Base-by-base conservation (phyloP, 2,329 filamentous ascomycete species). In the Trichoderma arundinaceum region DNA sequence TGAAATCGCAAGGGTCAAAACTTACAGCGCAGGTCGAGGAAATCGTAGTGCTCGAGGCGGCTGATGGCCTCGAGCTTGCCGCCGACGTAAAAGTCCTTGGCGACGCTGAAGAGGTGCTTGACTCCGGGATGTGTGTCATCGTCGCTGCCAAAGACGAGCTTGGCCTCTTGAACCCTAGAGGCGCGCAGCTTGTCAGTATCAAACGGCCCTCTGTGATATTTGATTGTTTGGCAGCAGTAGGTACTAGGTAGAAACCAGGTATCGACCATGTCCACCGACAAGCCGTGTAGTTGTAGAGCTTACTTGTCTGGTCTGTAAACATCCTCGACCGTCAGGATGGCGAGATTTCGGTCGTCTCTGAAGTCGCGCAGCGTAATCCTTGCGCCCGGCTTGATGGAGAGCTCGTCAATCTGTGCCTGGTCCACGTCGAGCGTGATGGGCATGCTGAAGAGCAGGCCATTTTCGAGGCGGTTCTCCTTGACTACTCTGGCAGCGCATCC, bases 21-120 rank as follows among this genome's bases (percentile, higher is more conserved):
- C 90, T 80, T 85, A 92, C 91, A 98, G 84, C 95, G 89, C 67
- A 98, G 88, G 75, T 92, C 95, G 72, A 98, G 92, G 83, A 98
- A 98, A 83, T 99, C 95, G 84, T 99, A 99, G 86, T 99, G 95
- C 83, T 96, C 93, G 68, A 97, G 86, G 72, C 92, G 91, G 86
- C 94, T 94, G 77, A 99, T 89, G 68, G 95, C 95, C 77, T 98
- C 92, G 70, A 99, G 83, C 87, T 96, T 97, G 77, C 95, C 95
- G 77, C 95, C 95, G 69, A 99, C 87, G 80, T 98, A 98, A 80
- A 89, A 96, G 68, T 97, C 93, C 74, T 92, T 84, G 68, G 91
- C 90, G 43, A 88, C 90, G 74, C 88, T 86, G 83, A 90, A 90
- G 69, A 99, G 88, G 83, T 96, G 95, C 81, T 91, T 92, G 79